These are phyloP conservation scores for Royoungia palumana DNA, from an alignment of 768 basidiomycete genomes.

Conservation along the genomic window DNA sequence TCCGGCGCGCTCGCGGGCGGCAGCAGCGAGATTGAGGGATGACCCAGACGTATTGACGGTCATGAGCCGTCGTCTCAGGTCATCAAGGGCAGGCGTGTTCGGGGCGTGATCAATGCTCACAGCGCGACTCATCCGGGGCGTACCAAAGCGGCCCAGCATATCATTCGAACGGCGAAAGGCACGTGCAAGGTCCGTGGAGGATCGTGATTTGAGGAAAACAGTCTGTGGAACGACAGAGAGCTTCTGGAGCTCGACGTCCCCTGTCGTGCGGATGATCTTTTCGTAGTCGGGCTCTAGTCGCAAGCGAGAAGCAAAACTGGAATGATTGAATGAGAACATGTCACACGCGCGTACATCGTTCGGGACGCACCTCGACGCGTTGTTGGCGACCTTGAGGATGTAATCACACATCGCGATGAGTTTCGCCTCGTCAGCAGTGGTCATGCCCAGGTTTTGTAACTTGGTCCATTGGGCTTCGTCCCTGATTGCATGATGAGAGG, in stretches of 20 bases:
- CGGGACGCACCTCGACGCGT: conserved; percentile 61
- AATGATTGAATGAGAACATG: not conserved
- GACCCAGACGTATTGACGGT: conserved; percentile 71
- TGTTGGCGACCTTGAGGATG: conserved; percentile 77
- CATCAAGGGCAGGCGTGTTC: conserved; percentile 66
- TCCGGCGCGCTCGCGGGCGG: conserved; percentile 45
- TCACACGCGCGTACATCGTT: not conserved
- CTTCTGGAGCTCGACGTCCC: conserved; percentile 77
- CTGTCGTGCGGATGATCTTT: conserved; percentile 57
- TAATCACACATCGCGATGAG: conserved; percentile 87
- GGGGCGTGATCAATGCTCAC: conserved; percentile 46
- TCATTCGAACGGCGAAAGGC: conserved; percentile 44
- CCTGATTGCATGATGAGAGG: conserved; percentile 36
- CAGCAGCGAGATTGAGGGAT: conserved; percentile 48
- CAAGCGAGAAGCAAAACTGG: conserved; percentile 65
- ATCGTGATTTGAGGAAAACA: conserved; percentile 66
- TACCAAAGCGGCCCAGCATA: conserved; percentile 46
- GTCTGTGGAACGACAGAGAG: conserved; percentile 89
- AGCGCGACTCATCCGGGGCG: conserved; percentile 46
- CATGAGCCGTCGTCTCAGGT: conserved; percentile 70
- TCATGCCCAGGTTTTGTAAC: conserved; percentile 88
- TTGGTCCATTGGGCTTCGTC: conserved; percentile 75
- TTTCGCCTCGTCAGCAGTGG: conserved; percentile 75
- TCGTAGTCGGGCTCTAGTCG: conserved; percentile 62
- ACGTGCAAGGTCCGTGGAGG: conserved; percentile 37